These are phyloP conservation scores for Trifolium subterraneum DNA, from an alignment of 306 rosid species.

Conservation along the genomic window DNA sequence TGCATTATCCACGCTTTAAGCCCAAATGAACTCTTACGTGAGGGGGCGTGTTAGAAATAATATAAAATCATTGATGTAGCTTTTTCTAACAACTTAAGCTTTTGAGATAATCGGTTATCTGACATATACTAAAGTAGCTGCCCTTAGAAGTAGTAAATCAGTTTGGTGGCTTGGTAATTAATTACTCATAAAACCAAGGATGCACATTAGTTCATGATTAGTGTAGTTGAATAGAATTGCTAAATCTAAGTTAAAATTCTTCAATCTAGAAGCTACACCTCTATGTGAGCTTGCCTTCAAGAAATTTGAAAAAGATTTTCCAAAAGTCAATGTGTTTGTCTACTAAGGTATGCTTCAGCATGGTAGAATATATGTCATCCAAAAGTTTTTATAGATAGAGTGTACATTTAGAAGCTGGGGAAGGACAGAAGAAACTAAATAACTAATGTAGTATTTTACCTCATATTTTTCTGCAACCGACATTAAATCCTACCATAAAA, in stretches of 20 bases:
- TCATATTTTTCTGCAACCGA: no score
- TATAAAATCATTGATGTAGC: no score
- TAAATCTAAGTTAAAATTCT: background rate
- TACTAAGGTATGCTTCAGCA: background rate
- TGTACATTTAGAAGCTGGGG: background rate
- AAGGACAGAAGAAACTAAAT: no score
- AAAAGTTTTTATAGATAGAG: background rate
- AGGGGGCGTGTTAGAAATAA: no score
- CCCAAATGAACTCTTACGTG: no score
- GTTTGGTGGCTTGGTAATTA: background rate
- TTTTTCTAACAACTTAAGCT: no score
- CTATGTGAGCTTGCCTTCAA: background rate
- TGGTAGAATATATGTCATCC: slow-evolving; percentile 31
- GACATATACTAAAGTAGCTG: background rate
- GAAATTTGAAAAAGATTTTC: background rate
- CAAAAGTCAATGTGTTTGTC: background rate
- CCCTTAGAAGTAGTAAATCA: background rate
- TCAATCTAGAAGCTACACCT: background rate
- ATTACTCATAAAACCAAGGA: background rate
- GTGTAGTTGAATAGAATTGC: background rate
- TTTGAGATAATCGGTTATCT: no score
- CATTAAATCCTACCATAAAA: no score
- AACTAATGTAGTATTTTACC: no score
- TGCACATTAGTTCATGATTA: background rate
- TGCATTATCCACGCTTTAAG: no score